Base-by-base conservation (phyloP, 2,329 filamentous ascomycete genomes). In the Phialocephala sp. region DNA sequence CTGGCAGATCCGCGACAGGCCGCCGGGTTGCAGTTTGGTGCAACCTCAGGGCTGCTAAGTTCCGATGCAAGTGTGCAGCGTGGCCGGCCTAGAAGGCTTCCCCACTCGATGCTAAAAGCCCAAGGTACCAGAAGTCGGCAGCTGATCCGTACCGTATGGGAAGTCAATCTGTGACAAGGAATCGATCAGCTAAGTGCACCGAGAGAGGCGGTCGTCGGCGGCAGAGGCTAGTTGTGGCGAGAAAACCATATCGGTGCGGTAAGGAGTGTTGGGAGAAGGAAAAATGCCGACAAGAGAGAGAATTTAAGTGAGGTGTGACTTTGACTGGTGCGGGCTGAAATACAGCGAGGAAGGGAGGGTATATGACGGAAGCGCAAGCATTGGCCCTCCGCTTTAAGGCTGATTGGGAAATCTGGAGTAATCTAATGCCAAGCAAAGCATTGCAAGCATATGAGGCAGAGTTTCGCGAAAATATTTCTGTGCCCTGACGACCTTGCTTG, bases 381-480 rank as follows among this genome's bases (percentile, higher is more conserved):
- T 72, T 72, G 65, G 70, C 64, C 69, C 59, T 72, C 72, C 68
- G 69, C 69, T 74, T 74, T 76, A 75, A 76, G 74, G 73, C 74
- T 75, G 74, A 74, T 75, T 74, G 70, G 70, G 67, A 74, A 72
- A 71, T 74, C 73, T 74, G 73, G 72, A 74, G 72, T 73, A 72
- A 70, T 68, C 60, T 57, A 65, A 60, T 67, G 71, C 69, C 70
- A 72, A 72, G 68, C 45, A 39, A 65, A 65, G 62, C 20, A 55
- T 35, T 20, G 36, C 55, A 68, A 71, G 69, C 65, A 69, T 69
- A 67, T 68, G 66, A 68, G 63, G 69, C 66, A 71, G 61, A 73
- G 64, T 56, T 69, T 65, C 64, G 72, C 66, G 63, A 54, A 68
- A 65, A 69, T 63, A 54, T 61, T 68, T 66, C 56, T 60, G 63